These are phyloP conservation scores for Ogataea allantospora DNA, from an alignment of 805 yeast genomes.

Conservation along the genomic window DNA sequence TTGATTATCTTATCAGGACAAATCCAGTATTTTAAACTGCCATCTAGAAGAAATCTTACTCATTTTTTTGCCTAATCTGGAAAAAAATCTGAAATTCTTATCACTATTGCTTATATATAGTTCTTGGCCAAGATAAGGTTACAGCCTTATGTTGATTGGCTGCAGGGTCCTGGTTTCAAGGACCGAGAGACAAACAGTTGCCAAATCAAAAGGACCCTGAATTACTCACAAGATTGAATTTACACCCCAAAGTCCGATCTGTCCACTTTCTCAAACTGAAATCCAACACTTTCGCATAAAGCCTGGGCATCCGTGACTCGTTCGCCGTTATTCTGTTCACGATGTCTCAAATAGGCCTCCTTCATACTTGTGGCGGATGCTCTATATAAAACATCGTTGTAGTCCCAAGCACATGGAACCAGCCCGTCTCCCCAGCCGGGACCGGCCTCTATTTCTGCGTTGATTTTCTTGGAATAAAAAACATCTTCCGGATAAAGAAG, in stretches of 20 bases:
- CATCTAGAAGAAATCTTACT: neutral
- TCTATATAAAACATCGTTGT: conserved; percentile 42
- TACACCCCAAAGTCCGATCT: conserved; percentile 4
- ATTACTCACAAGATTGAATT: neutral
- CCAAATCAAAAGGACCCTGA: neutral
- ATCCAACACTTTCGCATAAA: conserved; percentile 14
- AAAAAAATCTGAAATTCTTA: neutral
- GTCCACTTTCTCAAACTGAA: conserved; percentile 14
- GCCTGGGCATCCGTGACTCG: conserved; percentile 11
- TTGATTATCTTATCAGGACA: conserved; percentile 3
- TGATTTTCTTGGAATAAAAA: conserved; percentile 46
- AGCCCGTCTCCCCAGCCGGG: conserved; percentile 41
- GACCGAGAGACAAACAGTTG: neutral
- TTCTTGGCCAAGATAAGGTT: conserved; percentile 3
- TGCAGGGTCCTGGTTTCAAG: neutral
- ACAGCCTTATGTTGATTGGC: neutral
- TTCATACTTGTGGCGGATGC: conserved; percentile 44
- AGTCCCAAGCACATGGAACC: conserved; percentile 52
- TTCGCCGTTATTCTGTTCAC: conserved; percentile 37
- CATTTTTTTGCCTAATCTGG: conserved; percentile 3
- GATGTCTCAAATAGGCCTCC: conserved; percentile 44
- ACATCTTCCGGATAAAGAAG: conserved; percentile 57
- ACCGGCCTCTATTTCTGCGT: conserved; percentile 30
- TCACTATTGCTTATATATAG: neutral
- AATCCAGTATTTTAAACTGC: neutral